Conservation (phyloP, 2,329 filamentous ascomycete species). For the Beauveria bassiana region DNA sequence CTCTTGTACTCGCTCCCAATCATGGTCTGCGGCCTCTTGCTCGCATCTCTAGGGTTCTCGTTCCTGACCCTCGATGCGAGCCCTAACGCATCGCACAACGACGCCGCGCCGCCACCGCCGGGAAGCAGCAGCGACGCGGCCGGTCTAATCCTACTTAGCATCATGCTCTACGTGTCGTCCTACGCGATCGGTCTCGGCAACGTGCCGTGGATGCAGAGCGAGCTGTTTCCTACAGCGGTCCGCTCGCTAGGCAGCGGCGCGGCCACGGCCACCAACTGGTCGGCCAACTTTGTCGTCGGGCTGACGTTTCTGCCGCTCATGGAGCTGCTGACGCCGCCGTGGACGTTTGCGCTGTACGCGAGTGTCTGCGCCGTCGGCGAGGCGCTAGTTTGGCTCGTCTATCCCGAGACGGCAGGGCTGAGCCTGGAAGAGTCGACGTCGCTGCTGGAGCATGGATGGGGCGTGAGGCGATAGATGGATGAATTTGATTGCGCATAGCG, state of each 20-base stretch:
- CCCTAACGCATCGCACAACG: constrained; percentile 9
- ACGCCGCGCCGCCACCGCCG: background rate
- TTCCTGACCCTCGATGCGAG: constrained; percentile 41
- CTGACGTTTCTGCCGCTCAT: constrained; percentile 85
- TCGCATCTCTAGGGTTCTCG: constrained; percentile 66
- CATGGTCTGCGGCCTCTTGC: constrained; percentile 66
- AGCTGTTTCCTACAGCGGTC: constrained; percentile 75
- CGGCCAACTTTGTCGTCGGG: constrained; percentile 76
- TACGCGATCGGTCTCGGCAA: constrained; percentile 87
- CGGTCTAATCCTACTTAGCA: constrained; percentile 59
- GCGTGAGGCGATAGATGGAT: constrained; percentile 35
- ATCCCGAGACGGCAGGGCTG: constrained; percentile 80
- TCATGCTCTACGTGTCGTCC: constrained; percentile 75
- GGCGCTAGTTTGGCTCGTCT: constrained; percentile 61
- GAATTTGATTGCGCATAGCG: background rate
- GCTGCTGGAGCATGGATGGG: constrained; percentile 66
- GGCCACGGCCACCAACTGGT: constrained; percentile 79
- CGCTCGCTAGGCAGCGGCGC: constrained; percentile 65
- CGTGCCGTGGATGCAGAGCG: constrained; percentile 93
- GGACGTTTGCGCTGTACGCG: constrained; percentile 79
- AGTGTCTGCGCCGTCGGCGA: constrained; percentile 62
- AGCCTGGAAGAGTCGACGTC: constrained; percentile 72
- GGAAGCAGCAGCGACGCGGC: constrained; percentile 28
- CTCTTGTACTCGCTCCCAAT: constrained; percentile 76
- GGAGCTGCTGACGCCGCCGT: constrained; percentile 62